Conservation (phyloP, 805 yeast genomes). For the Isabelozyma pseudorhagii region DNA sequence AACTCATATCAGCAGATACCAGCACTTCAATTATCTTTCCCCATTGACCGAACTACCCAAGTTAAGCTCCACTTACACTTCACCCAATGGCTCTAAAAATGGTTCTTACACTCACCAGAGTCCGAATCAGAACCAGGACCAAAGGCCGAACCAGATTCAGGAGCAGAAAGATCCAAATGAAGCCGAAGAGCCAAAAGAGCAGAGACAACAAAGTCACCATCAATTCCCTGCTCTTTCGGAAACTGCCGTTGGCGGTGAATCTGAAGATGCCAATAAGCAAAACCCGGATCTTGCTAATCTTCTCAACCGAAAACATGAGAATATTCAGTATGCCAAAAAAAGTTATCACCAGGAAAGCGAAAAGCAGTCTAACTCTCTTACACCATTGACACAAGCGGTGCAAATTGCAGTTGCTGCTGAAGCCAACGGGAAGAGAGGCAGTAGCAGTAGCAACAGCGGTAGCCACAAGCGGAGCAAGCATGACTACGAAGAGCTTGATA, state of each 20-base stretch:
- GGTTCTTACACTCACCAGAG: conserved; percentile 20
- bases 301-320: no score
- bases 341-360: not conserved
- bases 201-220: conserved; percentile 2
- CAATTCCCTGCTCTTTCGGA: not conserved
- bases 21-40: conserved; percentile 74
- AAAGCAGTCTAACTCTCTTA: conserved; percentile 16
- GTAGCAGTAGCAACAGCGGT: not conserved
- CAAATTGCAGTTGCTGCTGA: conserved; percentile 35
- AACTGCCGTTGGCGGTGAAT: conserved; percentile 3
- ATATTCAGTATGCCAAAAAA: no score
- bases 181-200: conserved; percentile 4
- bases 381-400: conserved; percentile 41
- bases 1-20: conserved; percentile 52
- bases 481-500: conserved; percentile 1
- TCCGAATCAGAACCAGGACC: conserved; percentile 1
- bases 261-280: not conserved
- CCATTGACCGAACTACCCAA: conserved; percentile 71
- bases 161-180: not conserved
- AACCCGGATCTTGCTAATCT: no score
- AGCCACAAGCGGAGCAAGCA: conserved; percentile 2
- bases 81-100: conserved; percentile 23
- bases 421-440: conserved; percentile 5
- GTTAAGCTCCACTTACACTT: conserved; percentile 55
- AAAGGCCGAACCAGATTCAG: not conserved